Evolutionary conservation across 495 filamentous ascomycete genomes (phyloP).

Genomic region (Trichoderma orchidacearum): DNA sequence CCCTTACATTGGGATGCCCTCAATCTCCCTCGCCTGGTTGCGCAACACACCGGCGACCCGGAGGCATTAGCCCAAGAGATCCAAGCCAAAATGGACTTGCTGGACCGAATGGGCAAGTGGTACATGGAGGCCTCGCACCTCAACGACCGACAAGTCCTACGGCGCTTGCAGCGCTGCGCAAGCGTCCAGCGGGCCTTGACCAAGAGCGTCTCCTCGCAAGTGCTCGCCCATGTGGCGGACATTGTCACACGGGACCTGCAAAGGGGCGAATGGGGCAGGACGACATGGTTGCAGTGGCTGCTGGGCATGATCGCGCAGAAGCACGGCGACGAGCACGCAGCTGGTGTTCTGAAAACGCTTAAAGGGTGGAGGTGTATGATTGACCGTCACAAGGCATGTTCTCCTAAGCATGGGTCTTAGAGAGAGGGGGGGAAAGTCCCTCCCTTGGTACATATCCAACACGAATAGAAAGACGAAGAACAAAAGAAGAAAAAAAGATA

Average conservation of each 20-base stretch:
- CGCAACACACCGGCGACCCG: background rate
- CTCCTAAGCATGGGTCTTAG: background rate
- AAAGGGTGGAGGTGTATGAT: slow-evolving; percentile 13
- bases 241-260: slow-evolving; percentile 23
- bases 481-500: background rate
- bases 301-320: slow-evolving; percentile 17
- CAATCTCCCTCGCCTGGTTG: background rate
- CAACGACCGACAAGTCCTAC: slow-evolving; percentile 20
- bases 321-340: slow-evolving; percentile 14
- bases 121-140: slow-evolving; percentile 19
- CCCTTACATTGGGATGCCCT: background rate
- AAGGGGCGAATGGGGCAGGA: slow-evolving; percentile 17
- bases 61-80: background rate
- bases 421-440: no score
- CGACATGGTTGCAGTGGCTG: slow-evolving; percentile 22
- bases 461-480: no score
- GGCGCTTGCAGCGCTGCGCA: slow-evolving; percentile 22
- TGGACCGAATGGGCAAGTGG: slow-evolving; percentile 15
- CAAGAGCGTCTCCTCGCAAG: slow-evolving; percentile 8
- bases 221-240: slow-evolving; percentile 21
- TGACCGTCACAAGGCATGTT: background rate
- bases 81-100: slow-evolving; percentile 7
- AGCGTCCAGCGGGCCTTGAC: background rate
- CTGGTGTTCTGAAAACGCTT: slow-evolving; percentile 10
- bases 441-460: no score